Base-by-base conservation (phyloP, 2,329 filamentous ascomycete genomes). In the Fusarium equiseti region DNA sequence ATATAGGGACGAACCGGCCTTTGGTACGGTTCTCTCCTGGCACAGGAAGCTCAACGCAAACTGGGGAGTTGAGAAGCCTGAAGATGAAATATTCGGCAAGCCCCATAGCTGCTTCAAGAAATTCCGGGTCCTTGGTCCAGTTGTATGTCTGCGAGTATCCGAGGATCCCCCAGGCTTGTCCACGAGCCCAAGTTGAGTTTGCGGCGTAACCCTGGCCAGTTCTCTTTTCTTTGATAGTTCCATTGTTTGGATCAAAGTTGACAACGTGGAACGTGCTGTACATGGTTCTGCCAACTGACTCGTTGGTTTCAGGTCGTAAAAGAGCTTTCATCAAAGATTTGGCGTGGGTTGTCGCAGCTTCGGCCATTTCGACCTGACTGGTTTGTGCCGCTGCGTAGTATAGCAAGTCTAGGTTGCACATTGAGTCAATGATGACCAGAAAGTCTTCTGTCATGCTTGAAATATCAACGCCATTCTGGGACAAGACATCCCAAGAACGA, bases 91-190 rank as follows among this genome's bases (percentile, higher is more conserved):
- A 87, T 40, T 85, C 79, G 2, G 85, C 83, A 38, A 86, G 76
- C 1, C 80, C 80, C 6, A 81, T 79, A 0, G 86, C 82, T 1
- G 84, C 83, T 0, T 82, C 73, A 1, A 86, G 76, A 51, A 86
- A 87, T 3, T 77, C 77, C 0, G 60, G 22, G 2, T 85, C 81
- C 13, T 81, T 81, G 0, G 85, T 86, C 83, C 84, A 86, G 32
- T 75, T 73, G 58, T 84, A 86, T 0, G 83, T 82, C 64, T 86
- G 84, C 0, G 84, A 80, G 52, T 85, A 87, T 0, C 85, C 85
- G 18, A 86, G 76, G 18, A 87, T 83, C 1, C 79, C 81, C 85
- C 86, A 87, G 1, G 84, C 84, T 58, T 87, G 85, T 3, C 85
- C 85, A 15, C 85, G 80, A 7, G 82, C 80, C 86, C 85, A 87